Evolutionary conservation across 345 rosid species (phyloP).

Genomic region (Syzygium aqueum): DNA sequence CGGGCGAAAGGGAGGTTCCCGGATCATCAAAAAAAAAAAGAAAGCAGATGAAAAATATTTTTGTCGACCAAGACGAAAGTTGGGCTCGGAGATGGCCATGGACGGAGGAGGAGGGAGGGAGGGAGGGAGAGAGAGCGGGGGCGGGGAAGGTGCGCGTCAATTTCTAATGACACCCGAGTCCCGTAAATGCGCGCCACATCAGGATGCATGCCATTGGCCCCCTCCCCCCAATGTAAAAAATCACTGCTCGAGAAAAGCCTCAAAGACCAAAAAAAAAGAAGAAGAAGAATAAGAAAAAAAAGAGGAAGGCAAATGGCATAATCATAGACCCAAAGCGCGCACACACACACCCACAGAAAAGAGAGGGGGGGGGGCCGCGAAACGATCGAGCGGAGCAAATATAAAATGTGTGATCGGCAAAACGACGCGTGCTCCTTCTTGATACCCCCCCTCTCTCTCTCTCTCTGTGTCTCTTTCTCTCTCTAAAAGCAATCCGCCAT

Average conservation of each 20-base stretch:
- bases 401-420: background rate
- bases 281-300: background rate
- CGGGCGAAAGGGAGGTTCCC: no score
- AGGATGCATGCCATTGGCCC: no score
- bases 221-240: no score
- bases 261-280: no score
- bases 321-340: background rate
- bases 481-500: background rate
- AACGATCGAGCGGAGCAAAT: background rate
- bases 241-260: no score
- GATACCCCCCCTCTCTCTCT: background rate
- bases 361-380: background rate
- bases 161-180: no score
- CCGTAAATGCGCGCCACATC: no score
- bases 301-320: background rate
- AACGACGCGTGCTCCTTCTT: background rate
- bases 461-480: background rate
- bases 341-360: background rate
- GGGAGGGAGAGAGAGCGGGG: background rate
- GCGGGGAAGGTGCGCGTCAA: background rate
- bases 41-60: background rate
- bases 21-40: no score
- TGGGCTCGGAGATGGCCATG: rapidly evolving
- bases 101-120: background rate
- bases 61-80: rapidly evolving